These are phyloP conservation scores for Centrapalus pauciflorus DNA, from an alignment of 129 eudicot species.

Conservation along the genomic window DNA sequence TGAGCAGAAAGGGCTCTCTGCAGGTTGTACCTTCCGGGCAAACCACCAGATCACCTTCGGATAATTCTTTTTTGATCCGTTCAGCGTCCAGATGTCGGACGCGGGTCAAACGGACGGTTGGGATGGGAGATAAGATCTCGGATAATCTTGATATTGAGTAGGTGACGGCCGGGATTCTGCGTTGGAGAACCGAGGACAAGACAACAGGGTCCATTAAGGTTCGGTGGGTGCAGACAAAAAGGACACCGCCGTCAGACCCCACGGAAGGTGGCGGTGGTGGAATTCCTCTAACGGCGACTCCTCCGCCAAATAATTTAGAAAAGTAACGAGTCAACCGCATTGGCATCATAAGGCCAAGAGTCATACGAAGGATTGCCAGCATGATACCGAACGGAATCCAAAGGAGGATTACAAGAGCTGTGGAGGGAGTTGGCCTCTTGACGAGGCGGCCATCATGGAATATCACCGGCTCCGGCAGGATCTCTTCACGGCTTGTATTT, in stretches of 20 bases:
- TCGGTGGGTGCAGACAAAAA: slow-evolving; percentile 79
- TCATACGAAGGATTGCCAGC: slow-evolving; percentile 48
- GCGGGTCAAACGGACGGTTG: slow-evolving; percentile 66
- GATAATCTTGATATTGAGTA: slow-evolving; percentile 72
- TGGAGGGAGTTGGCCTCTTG: slow-evolving; percentile 64
- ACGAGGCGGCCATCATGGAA: slow-evolving; percentile 86
- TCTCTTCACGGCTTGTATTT: slow-evolving; percentile 18
- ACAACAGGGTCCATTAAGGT: slow-evolving; percentile 79
- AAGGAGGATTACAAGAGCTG: slow-evolving; percentile 55
- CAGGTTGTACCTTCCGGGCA: slow-evolving; percentile 93
- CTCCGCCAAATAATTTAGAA: slow-evolving; percentile 44
- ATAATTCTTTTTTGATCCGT: slow-evolving; percentile 43
- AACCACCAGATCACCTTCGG: slow-evolving; percentile 65
- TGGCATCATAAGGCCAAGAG: slow-evolving; percentile 40
- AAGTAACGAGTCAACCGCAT: slow-evolving; percentile 46
- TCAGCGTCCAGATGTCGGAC: slow-evolving; percentile 61
- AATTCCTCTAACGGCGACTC: slow-evolving; percentile 50
- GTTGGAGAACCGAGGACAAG: slow-evolving; percentile 60
- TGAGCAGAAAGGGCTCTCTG: slow-evolving; percentile 70
- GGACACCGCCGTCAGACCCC: slow-evolving; percentile 47
- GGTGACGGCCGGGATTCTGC: slow-evolving; percentile 73
- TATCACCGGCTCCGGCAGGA: slow-evolving; percentile 79
- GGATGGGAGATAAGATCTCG: slow-evolving; percentile 74
- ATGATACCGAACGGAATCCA: slow-evolving; percentile 75
- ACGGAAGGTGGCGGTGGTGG: slow-evolving; percentile 60